phyloP scores from a whole-genome alignment of 306 rosid species.

The Gastrolobium villosum region DNA sequence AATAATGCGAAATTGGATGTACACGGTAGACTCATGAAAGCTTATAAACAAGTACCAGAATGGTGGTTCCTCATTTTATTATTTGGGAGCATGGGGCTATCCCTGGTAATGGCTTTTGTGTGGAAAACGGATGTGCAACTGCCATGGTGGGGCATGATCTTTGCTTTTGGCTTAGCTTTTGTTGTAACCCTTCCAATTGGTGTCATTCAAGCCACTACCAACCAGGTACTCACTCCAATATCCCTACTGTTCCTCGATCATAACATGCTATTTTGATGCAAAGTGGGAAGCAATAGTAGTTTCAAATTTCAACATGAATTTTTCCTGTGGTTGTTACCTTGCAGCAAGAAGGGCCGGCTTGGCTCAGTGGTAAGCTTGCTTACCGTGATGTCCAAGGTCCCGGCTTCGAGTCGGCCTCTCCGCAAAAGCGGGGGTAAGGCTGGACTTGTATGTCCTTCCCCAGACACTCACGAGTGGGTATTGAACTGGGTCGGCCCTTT shows the following conservation, averaged over 20 bases:
- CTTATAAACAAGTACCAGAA: slow-evolving; percentile 90
- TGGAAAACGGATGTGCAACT: slow-evolving; percentile 89
- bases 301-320: slow-evolving; percentile 24
- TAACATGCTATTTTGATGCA: slow-evolving; percentile 14
- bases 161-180: slow-evolving; percentile 86
- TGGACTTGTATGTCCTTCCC: too few relatives aligned
- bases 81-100: slow-evolving; percentile 71
- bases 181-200: slow-evolving; percentile 97
- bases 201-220: slow-evolving; percentile 98
- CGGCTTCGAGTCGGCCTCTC: too few relatives aligned
- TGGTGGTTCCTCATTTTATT: slow-evolving; percentile 93
- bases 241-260: background rate
- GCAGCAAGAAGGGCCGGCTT: too few relatives aligned
- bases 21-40: slow-evolving; percentile 87
- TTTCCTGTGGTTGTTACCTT: slow-evolving; percentile 41
- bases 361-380: too few relatives aligned
- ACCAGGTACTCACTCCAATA: slow-evolving; percentile 66
- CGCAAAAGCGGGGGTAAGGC: too few relatives aligned
- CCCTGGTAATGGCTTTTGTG: slow-evolving; percentile 72
- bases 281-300: slow-evolving; percentile 9
- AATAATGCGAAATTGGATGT: slow-evolving; percentile 73
- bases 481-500: too few relatives aligned
- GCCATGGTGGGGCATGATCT: slow-evolving; percentile 99
- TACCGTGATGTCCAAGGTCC: too few relatives aligned
- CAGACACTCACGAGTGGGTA: too few relatives aligned